These are phyloP conservation scores for Epichloe gansuensis DNA, from an alignment of 2,329 filamentous ascomycete species.

Conservation along the genomic window DNA sequence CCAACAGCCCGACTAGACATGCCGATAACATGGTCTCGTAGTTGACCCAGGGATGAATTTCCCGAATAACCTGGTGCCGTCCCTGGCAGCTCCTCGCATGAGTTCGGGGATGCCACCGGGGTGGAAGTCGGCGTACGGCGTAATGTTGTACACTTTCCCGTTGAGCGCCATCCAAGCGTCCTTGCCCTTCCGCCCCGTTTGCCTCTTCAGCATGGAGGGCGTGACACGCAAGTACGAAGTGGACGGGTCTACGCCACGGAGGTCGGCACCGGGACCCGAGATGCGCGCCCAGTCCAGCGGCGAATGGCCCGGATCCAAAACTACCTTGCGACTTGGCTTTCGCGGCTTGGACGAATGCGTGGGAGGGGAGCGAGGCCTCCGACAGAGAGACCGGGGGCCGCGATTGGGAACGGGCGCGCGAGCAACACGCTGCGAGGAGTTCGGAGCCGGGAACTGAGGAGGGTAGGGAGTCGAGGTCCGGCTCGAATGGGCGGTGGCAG, in stretches of 20 bases:
- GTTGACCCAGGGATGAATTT: constrained; percentile 62
- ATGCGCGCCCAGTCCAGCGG: constrained; percentile 93
- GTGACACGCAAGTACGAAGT: constrained; percentile 60
- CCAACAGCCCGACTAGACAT: constrained; percentile 51
- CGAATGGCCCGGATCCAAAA: constrained; percentile 80
- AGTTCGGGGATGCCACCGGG: constrained; percentile 74
- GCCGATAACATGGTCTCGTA: constrained; percentile 56
- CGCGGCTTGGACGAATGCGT: constrained; percentile 38
- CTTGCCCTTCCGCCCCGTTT: constrained; percentile 71
- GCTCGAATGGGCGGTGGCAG: constrained; percentile 20
- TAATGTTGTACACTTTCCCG: constrained; percentile 89
- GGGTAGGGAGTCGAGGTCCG: constrained; percentile 20
- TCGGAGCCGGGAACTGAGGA: constrained; percentile 36
- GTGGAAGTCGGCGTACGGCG: constrained; percentile 80
- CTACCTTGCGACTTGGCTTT: constrained; percentile 57
- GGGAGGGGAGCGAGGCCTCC: constrained; percentile 43
- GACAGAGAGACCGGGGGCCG: constrained; percentile 15
- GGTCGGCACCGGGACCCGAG: constrained; percentile 48
- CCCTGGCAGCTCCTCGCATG: constrained; percentile 47
- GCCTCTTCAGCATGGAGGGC: constrained; percentile 62
- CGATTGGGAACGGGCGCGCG: constrained; percentile 30
- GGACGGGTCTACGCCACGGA: constrained; percentile 46
- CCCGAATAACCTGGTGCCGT: constrained; percentile 53
- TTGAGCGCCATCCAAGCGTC: constrained; percentile 87
- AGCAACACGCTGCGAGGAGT: constrained; percentile 41